Conservation (phyloP, 1,284 basidiomycete species). For the Ceratobasidium sp. region DNA sequence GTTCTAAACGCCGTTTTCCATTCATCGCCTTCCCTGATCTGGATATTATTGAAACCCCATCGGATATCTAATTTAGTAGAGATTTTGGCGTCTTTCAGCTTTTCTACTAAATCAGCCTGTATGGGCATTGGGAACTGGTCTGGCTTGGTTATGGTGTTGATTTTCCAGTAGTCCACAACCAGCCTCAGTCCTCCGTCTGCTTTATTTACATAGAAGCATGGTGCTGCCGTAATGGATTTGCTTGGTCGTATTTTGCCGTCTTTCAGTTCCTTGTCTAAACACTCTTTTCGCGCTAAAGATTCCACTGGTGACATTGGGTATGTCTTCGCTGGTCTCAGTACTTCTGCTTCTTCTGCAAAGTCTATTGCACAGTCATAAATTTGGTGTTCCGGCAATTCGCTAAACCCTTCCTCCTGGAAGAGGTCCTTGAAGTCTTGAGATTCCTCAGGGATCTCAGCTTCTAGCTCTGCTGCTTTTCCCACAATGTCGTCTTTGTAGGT, state of each 20-base stretch:
- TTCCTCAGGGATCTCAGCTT: no score
- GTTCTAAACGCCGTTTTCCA: conserved; percentile 43
- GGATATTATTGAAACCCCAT: conserved; percentile 38
- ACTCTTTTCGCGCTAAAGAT: not conserved
- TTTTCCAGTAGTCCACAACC: conserved; percentile 2
- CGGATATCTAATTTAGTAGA: conserved; percentile 33
- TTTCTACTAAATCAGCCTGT: not conserved
- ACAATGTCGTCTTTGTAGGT: not conserved
- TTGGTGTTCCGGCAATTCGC: conserved; percentile 11
- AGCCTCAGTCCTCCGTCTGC: not conserved
- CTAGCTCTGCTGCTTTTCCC: no score
- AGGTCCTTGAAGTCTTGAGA: not conserved
- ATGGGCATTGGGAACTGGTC: conserved; percentile 18
- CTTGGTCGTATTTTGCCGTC: not conserved
- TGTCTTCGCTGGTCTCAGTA: not conserved
- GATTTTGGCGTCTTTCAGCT: conserved; percentile 25
- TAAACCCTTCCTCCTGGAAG: conserved; percentile 26
- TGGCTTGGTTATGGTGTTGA: conserved; percentile 11
- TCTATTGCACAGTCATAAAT: conserved; percentile 21
- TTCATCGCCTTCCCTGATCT: conserved; percentile 34
- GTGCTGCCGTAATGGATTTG: not conserved
- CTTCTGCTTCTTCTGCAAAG: not conserved
- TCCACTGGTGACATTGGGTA: conserved; percentile 4
- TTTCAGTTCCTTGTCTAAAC: conserved; percentile 1
- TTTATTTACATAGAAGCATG: conserved; percentile 21